phyloP scores from a whole-genome alignment of 2,329 filamentous ascomycete genomes.

The Phoma sp. region DNA sequence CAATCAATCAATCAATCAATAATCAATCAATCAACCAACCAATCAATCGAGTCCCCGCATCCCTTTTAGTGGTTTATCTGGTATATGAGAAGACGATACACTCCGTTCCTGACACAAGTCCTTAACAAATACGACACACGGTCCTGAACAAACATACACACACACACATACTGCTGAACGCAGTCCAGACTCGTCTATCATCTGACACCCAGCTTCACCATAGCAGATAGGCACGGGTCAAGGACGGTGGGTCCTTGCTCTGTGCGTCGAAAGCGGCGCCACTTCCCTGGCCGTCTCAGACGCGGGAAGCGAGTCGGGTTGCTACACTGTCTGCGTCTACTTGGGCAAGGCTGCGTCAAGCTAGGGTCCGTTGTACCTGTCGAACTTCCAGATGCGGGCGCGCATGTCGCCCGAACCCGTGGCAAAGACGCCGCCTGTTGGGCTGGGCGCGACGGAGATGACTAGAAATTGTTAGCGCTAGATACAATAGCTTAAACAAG shows the following conservation, averaged over 20 bases:
- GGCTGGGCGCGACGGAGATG: constrained; percentile 95
- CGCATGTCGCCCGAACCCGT: constrained; percentile 98
- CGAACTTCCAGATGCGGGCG: constrained; percentile 87
- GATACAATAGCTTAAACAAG: no score
- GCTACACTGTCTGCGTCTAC: no score
- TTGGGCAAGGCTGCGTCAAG: background rate
- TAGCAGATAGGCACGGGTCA: no score
- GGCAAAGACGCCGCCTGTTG: constrained; percentile 85
- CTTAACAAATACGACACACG: background rate
- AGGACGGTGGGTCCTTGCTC: no score
- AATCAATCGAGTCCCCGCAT: background rate
- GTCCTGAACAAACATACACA: no score
- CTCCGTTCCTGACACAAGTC: background rate
- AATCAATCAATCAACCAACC: background rate
- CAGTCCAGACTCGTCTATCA: no score
- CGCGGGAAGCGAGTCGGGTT: no score
- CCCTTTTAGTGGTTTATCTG: constrained; percentile 6
- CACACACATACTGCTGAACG: no score
- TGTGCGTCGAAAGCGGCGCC: no score
- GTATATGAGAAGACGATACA: constrained; percentile 2
- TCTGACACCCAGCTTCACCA: no score
- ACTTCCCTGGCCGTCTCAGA: no score
- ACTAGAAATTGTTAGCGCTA: constrained; percentile 67
- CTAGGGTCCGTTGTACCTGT: constrained; percentile 45
- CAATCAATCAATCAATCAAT: no score